phyloP scores from a whole-genome alignment of 768 basidiomycete genomes.

The Boletus edulis region DNA sequence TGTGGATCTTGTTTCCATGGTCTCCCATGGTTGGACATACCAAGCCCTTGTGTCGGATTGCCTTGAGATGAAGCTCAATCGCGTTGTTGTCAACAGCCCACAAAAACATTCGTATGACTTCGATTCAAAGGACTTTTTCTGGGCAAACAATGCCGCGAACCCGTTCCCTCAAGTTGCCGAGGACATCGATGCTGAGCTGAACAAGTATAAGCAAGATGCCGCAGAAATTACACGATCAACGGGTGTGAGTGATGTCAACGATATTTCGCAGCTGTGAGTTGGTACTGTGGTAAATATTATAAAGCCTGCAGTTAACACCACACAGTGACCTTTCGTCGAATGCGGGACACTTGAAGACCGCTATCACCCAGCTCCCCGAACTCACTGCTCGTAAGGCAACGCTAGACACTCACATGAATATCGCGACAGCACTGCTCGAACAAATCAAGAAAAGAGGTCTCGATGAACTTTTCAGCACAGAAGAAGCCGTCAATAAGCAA shows the following conservation, averaged over 20 bases:
- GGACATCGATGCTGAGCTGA: constrained; percentile 91
- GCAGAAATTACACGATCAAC: constrained; percentile 96
- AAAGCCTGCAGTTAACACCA: constrained; percentile 6
- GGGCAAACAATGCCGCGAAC: constrained; percentile 93
- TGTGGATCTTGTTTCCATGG: constrained; percentile 87
- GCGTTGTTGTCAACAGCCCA: constrained; percentile 78
- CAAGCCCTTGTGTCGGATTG: constrained; percentile 98
- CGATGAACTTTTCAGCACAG: constrained; percentile 96
- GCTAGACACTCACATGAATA: constrained; percentile 99
- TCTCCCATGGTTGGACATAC: constrained; percentile 98
- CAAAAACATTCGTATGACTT: constrained; percentile 89
- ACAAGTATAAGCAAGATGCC: constrained; percentile 92
- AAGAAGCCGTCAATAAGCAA: constrained; percentile 88
- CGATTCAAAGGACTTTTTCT: constrained; percentile 98
- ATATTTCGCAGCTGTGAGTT: constrained; percentile 88
- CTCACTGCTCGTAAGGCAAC: constrained; percentile 95
- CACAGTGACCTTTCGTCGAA: constrained; percentile 83
- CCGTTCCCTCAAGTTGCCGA: constrained; percentile 99
- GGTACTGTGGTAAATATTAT: background rate
- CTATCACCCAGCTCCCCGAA: constrained; percentile 95
- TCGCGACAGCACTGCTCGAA: constrained; percentile 91
- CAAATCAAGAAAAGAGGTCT: constrained; percentile 93
- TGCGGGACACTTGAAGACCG: constrained; percentile 92
- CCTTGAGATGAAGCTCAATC: constrained; percentile 93
- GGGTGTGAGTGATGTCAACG: constrained; percentile 93